Evolutionary conservation across 768 basidiomycete species (phyloP), one percentile per base, ranked within the genome.

Genomic region (Calvatia gigantea): DNA sequence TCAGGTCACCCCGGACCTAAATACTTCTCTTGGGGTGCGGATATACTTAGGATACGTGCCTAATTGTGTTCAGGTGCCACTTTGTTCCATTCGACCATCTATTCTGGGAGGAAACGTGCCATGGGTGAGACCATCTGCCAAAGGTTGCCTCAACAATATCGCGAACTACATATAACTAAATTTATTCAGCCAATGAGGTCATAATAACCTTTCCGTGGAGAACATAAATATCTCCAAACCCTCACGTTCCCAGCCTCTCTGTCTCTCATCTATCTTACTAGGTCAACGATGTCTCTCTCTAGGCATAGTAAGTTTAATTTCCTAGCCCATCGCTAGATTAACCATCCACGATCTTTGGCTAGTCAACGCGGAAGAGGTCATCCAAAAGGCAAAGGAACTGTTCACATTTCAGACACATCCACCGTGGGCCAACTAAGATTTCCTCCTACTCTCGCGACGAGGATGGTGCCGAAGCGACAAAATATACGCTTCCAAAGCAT

Each of bases 321-420:
- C 23, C 5, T 15, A 38, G 12, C 27, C 9, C 21, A n/a, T n/a
- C 3, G 31, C 15, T 8, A 35, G 19, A 21, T 11, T 37, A 11
- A 37, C 23, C n/a, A n/a, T 35, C 32, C 33, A 43, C 29, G 14
- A 28, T 19, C 35, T 32, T 28, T 11, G 29, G 33, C 6, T 54
- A 79, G 73, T 84, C 59, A 73, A 83, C 67, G 65, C 81, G 4
- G 78, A 82, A 42, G 69, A 75, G 51, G 65, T 85, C 61, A 75
- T 85, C 57, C 65, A 69, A 47, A 63, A 69, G 28, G 64, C 58
- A 60, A 71, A 73, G 41, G 73, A 75, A 19, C 74, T n/a, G 75
- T 55, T 71, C 69, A 1, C 71, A 73, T 56, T 69, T 66, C 46
- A 74, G 73, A 60, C 71, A 76, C 50, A 38, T 66, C 2, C 62